Conservation (phyloP, 345 rosid genomes). For the Salix suchowensis region DNA sequence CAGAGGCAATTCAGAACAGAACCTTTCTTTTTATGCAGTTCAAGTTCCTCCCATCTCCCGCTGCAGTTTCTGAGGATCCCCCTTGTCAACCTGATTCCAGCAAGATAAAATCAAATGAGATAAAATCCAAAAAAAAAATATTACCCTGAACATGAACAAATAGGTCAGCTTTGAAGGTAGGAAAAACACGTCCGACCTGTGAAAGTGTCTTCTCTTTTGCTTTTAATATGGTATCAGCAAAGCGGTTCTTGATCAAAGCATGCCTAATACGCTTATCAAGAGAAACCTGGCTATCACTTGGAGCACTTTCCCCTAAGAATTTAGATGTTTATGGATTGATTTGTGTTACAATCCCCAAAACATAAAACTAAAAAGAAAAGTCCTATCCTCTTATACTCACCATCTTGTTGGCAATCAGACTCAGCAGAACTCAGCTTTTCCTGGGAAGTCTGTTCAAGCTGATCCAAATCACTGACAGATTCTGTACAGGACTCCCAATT, state of each 20-base stretch:
- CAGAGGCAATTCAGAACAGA: not conserved
- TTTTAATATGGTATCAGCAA: slow-evolving; percentile 19
- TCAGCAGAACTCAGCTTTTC: slow-evolving; percentile 11
- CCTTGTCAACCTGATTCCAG: slow-evolving; percentile 20
- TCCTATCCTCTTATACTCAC: slow-evolving; percentile 10
- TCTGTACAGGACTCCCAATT: slow-evolving; percentile 3
- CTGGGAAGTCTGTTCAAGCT: slow-evolving; percentile 11
- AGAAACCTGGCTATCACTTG: slow-evolving; percentile 18
- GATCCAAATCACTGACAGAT: slow-evolving; percentile 19
- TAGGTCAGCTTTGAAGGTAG: not conserved
- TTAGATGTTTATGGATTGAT: not conserved
- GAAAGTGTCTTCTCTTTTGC: slow-evolving; percentile 24
- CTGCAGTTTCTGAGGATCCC: slow-evolving; percentile 17
- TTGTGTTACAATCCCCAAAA: not conserved
- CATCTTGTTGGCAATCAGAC: slow-evolving; percentile 18
- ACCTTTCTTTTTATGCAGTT: slow-evolving; percentile 24
- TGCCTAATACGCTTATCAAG: slow-evolving; percentile 13
- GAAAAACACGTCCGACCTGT: slow-evolving; percentile 9
- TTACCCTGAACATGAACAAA: not conserved
- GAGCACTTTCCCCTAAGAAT: slow-evolving; percentile 18
- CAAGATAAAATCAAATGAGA: slow-evolving; percentile 9
- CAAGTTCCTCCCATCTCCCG: slow-evolving; percentile 22
- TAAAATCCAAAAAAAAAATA: slow-evolving; percentile 14
- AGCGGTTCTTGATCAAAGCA: slow-evolving; percentile 21
- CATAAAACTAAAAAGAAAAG: not conserved